A percentile compares a stretch with the other conserved stretches of the same genome.
Evolutionary conservation across 148 eudicot species (phyloP).

Genomic region (Cornus controversa): DNA sequence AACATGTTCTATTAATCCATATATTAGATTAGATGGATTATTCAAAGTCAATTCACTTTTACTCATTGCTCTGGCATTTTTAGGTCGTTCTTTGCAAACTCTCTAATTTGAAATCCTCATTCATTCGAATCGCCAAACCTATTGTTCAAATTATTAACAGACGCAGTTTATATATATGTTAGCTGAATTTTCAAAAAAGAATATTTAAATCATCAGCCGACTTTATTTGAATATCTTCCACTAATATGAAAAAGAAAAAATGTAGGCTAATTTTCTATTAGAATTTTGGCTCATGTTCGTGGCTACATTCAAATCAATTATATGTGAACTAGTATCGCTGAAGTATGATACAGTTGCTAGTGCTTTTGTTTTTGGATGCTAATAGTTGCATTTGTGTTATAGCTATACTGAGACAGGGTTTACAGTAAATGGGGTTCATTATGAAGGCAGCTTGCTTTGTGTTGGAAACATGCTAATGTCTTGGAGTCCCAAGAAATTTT

Average conservation of each 20-base stretch:
- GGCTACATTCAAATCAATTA: too few relatives aligned
- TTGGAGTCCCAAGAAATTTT: conserved; percentile 67
- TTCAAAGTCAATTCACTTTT: not conserved
- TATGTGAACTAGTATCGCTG: not conserved
- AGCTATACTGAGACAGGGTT: conserved; percentile 82
- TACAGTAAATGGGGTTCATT: conserved; percentile 67
- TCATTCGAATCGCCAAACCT: not conserved
- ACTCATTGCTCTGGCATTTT: too few relatives aligned
- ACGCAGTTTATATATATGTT: not conserved
- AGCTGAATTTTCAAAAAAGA: not conserved
- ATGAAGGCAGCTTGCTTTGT: conserved; percentile 88
- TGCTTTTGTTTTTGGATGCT: not conserved
- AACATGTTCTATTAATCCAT: too few relatives aligned
- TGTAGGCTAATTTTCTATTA: not conserved
- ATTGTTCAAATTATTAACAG: too few relatives aligned
- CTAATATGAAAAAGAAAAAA: not conserved
- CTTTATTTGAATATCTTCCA: not conserved
- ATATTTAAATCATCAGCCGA: not conserved
- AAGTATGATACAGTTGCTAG: not conserved
- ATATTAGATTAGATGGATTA: not conserved
- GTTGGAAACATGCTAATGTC: conserved; percentile 86
- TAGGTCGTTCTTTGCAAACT: too few relatives aligned
- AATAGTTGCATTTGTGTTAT: conserved; percentile 3
- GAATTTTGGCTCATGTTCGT: not conserved
- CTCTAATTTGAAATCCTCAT: too few relatives aligned